These are phyloP conservation scores for Pseudogymnoascus sp. DNA, from an alignment of 2,329 filamentous ascomycete species.

Conservation along the genomic window DNA sequence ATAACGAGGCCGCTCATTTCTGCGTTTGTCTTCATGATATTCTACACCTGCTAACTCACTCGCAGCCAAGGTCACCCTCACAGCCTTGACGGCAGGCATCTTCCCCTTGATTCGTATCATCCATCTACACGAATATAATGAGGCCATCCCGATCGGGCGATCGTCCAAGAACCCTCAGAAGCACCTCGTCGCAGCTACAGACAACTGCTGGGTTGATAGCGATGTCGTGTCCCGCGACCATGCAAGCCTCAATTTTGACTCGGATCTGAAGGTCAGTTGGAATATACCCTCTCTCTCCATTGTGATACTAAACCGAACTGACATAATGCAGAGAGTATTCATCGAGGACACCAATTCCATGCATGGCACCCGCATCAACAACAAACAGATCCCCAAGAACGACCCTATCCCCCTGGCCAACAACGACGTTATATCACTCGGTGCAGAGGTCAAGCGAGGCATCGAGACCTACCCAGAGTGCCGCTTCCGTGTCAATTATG, in stretches of 20 bases:
- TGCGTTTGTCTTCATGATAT: neutral
- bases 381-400: conserved; percentile 30
- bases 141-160: conserved; percentile 32
- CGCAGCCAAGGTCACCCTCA: conserved; percentile 8
- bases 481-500: conserved; percentile 21
- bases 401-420: conserved; percentile 25
- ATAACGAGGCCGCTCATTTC: neutral
- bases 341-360: conserved; percentile 49
- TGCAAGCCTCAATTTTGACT: conserved; percentile 43
- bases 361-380: conserved; percentile 52
- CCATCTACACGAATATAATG: conserved; percentile 3
- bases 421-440: conserved; percentile 36
- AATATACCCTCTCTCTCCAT: neutral
- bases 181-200: conserved; percentile 32
- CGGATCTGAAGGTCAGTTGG: conserved; percentile 36
- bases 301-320: conserved; percentile 19
- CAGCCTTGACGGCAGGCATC: conserved; percentile 8
- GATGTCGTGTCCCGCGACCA: conserved; percentile 64
- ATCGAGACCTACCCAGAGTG: conserved; percentile 30
- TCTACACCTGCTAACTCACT: neutral
- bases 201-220: conserved; percentile 62
- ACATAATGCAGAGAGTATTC: conserved; percentile 31
- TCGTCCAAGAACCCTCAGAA: conserved; percentile 38
- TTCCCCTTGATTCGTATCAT: conserved; percentile 4
- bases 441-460: conserved; percentile 40